These are phyloP conservation scores for Colletotrichum chlorophyti DNA, from an alignment of 2,329 filamentous ascomycete species.

Conservation along the genomic window DNA sequence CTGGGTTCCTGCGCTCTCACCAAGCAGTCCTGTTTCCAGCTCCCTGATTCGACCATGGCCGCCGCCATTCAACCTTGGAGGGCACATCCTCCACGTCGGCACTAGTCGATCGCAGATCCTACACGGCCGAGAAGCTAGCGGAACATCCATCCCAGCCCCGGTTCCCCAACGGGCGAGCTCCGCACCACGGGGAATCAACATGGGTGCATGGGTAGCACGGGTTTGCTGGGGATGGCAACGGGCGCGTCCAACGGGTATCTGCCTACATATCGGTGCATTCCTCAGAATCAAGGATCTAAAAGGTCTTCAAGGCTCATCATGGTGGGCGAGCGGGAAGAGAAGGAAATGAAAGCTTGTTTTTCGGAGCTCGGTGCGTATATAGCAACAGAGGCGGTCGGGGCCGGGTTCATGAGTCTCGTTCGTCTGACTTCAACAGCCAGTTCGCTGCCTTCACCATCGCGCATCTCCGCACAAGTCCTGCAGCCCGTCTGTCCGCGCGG, in stretches of 20 bases:
- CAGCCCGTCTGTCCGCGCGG: slow-evolving; percentile 4
- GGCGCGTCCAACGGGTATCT: too few species aligned
- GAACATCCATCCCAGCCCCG: too few species aligned
- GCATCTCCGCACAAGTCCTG: background rate
- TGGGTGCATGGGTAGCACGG: too few species aligned
- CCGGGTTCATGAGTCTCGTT: slow-evolving; percentile 11
- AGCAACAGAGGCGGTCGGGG: background rate
- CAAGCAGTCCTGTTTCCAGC: background rate
- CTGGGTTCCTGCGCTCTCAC: slow-evolving; percentile 13
- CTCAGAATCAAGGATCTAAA: too few species aligned
- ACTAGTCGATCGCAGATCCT: slow-evolving; percentile 14
- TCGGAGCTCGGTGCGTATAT: slow-evolving; percentile 4
- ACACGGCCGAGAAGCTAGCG: background rate
- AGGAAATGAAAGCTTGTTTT: background rate
- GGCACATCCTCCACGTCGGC: background rate
- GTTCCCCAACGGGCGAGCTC: too few species aligned
- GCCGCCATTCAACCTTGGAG: background rate
- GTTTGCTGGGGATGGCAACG: too few species aligned
- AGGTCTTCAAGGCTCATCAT: background rate
- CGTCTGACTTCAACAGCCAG: slow-evolving; percentile 12
- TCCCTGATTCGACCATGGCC: slow-evolving; percentile 18
- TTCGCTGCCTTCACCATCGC: background rate
- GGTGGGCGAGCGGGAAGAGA: background rate
- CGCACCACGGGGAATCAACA: background rate
- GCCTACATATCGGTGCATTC: too few species aligned